A percentile compares a stretch with the other conserved stretches of the same genome.
phyloP scores from a whole-genome alignment of 352 stramenopile genomes.

The Globisporangium polare region DNA sequence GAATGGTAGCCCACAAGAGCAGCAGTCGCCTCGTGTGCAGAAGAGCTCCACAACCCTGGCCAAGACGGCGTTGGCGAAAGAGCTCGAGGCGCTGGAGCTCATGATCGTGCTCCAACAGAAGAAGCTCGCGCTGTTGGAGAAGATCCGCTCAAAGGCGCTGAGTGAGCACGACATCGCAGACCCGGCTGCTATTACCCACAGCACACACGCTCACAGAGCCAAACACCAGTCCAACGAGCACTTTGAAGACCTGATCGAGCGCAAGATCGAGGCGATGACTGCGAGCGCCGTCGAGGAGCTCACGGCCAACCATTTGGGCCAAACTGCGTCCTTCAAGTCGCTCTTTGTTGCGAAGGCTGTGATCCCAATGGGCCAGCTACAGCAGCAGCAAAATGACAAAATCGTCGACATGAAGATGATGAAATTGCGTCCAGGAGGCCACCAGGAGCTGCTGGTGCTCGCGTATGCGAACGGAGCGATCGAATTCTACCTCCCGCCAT shows the following conservation, averaged over 20 bases:
- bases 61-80: constrained; percentile 22
- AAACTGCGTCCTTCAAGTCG: constrained; percentile 26
- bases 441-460: constrained; percentile 35
- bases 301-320: not conserved
- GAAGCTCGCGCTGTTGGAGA: constrained; percentile 32
- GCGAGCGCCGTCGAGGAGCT: constrained; percentile 6
- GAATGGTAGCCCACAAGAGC: no score
- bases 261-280: constrained; percentile 16
- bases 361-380: not conserved
- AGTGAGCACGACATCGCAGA: not conserved
- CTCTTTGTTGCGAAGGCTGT: constrained; percentile 35
- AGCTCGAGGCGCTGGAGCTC: constrained; percentile 29
- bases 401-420: constrained; percentile 44
- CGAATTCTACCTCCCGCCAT: constrained; percentile 28
- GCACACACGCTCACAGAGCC: not conserved
- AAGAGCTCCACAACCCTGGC: not conserved
- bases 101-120: constrained; percentile 41
- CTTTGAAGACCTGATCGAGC: constrained; percentile 11
- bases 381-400: not conserved
- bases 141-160: constrained; percentile 19
- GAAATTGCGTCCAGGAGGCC: constrained; percentile 21
- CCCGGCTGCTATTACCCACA: not conserved
- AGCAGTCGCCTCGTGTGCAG: not conserved
- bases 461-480: constrained; percentile 23
- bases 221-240: not conserved